A percentile compares a stretch with the other conserved stretches of the same genome.
phyloP scores from a whole-genome alignment of 2,329 filamentous ascomycete genomes.

The Cyphellophora attinorum region DNA sequence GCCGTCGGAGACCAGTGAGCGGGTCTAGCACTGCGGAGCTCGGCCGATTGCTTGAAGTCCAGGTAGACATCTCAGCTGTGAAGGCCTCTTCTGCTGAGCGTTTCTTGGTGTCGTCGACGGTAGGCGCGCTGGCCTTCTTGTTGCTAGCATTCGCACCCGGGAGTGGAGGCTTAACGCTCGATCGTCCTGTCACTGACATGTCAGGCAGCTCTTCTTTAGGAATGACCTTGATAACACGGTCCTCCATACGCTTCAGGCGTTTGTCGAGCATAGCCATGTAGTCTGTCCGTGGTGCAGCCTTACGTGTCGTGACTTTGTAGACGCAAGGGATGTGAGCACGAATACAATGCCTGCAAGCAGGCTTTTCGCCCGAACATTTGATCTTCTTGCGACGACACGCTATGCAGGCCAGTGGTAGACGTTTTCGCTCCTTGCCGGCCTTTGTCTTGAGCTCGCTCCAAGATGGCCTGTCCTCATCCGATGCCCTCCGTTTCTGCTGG shows the following conservation, averaged over 20 bases:
- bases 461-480: slow-evolving; percentile 49
- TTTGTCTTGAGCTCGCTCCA: slow-evolving; percentile 84
- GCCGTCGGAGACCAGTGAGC: slow-evolving; percentile 43
- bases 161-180: slow-evolving; percentile 72
- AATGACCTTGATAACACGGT: slow-evolving; percentile 90
- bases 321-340: slow-evolving; percentile 90
- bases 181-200: slow-evolving; percentile 60
- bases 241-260: slow-evolving; percentile 91
- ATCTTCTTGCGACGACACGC: slow-evolving; percentile 97
- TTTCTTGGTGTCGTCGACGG: slow-evolving; percentile 52
- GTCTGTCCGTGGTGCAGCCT: slow-evolving; percentile 87
- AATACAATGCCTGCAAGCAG: slow-evolving; percentile 91
- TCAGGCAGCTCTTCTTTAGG: slow-evolving; percentile 73
- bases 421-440: slow-evolving; percentile 90
- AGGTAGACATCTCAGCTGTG: slow-evolving; percentile 67
- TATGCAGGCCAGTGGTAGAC: slow-evolving; percentile 86
- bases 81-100: slow-evolving; percentile 81
- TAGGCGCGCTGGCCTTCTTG: background rate
- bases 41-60: slow-evolving; percentile 36
- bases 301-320: slow-evolving; percentile 92
- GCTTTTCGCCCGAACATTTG: slow-evolving; percentile 93
- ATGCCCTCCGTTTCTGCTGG: slow-evolving; percentile 20
- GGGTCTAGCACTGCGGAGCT: background rate
- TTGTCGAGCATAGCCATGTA: slow-evolving; percentile 99
- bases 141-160: slow-evolving; percentile 48